A percentile compares a stretch with the other conserved stretches of the same genome.
Evolutionary conservation across 805 yeast species (phyloP).

Genomic region (Trichomonascus vanleenenianus): DNA sequence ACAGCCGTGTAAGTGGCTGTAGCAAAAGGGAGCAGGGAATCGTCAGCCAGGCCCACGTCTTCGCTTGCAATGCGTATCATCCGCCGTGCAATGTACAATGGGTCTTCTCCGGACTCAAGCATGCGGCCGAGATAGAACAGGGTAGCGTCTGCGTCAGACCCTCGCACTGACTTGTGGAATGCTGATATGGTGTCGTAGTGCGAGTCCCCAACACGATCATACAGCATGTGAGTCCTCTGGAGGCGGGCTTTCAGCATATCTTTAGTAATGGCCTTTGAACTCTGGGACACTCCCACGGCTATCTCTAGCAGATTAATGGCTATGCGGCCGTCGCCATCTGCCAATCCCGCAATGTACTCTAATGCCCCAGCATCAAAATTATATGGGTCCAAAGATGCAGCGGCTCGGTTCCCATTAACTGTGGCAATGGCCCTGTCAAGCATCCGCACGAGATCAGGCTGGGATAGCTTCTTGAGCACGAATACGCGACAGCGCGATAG

Average conservation of each 20-base stretch:
- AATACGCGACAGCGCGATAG: constrained; percentile 79
- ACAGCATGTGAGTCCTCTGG: constrained; percentile 48
- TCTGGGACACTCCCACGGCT: constrained; percentile 14
- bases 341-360: constrained; percentile 59
- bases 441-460: constrained; percentile 44
- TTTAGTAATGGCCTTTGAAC: constrained; percentile 5
- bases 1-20: constrained; percentile 79
- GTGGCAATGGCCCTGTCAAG: constrained; percentile 50
- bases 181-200: constrained; percentile 97
- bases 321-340: constrained; percentile 85
- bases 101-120: constrained; percentile 93
- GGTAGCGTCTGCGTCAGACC: constrained; percentile 85
- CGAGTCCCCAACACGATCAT: constrained; percentile 82
- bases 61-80: constrained; percentile 95
- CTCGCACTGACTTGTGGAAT: constrained; percentile 87
- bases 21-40: constrained; percentile 78
- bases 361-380: constrained; percentile 49
- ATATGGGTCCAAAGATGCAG: constrained; percentile 42
- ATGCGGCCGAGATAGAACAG: constrained; percentile 78
- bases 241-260: constrained; percentile 34
- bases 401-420: constrained; percentile 51
- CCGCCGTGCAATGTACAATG: constrained; percentile 78
- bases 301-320: constrained; percentile 78
- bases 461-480: constrained; percentile 47
- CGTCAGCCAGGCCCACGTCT: constrained; percentile 84